Conservation (phyloP, 768 basidiomycete species). For the Naganishia vishniacii region DNA sequence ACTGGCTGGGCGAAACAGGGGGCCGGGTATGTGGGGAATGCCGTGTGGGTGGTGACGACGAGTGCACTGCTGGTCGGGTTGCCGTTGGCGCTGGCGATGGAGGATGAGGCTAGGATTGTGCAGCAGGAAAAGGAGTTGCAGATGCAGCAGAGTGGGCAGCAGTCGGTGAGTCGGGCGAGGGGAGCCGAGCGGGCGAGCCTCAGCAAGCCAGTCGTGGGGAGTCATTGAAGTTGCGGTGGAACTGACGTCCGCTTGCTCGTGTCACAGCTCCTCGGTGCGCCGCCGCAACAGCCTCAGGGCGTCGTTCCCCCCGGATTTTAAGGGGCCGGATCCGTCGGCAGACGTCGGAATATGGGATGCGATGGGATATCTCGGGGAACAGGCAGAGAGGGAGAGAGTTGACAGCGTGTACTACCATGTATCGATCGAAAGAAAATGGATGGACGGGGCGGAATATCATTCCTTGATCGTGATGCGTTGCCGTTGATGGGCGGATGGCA, state of each 20-base stretch:
- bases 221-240: too few relatives aligned
- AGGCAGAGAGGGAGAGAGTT: too few relatives aligned
- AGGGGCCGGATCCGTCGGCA: constrained; percentile 29
- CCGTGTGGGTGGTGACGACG: constrained; percentile 92
- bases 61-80: constrained; percentile 88
- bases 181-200: too few relatives aligned
- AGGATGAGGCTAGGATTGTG: constrained; percentile 92
- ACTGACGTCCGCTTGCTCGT: constrained; percentile 16
- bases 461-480: too few relatives aligned
- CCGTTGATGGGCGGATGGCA: too few relatives aligned
- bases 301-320: constrained; percentile 83
- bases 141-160: constrained; percentile 85
- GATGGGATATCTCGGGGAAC: not conserved
- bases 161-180: constrained; percentile 68
- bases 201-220: too few relatives aligned
- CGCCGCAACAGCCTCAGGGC: constrained; percentile 53
- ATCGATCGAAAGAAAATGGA: too few relatives aligned
- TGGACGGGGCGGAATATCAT: too few relatives aligned
- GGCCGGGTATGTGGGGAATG: constrained; percentile 70
- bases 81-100: constrained; percentile 83
- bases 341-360: not conserved
- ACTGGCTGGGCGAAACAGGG: constrained; percentile 62
- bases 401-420: too few relatives aligned
- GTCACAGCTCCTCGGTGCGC: constrained; percentile 67
- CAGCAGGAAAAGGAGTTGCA: constrained; percentile 90